Base-by-base conservation (phyloP, 164 flowering plant species). In the Piper longum region DNA sequence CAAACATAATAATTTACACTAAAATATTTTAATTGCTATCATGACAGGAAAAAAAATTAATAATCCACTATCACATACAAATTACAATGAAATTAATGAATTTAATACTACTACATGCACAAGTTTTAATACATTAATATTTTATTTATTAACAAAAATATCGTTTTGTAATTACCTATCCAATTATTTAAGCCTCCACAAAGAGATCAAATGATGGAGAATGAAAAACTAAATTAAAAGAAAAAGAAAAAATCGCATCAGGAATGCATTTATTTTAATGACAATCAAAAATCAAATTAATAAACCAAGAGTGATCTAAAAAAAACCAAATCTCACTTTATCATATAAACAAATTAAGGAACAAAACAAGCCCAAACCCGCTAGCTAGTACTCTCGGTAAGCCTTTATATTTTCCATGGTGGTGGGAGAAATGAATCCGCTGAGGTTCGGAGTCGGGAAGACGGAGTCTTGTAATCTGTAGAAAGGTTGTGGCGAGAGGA, bases 391-490 rank as follows among this genome's bases (percentile, higher is more conserved):
- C 4, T 74, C 75, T 6, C 68, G 76, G 5, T 69, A 61, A 4
- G 69, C 73, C 60, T 72, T 72, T 39, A 78, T 61, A 60, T 69
- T 61, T 48, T 78, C 76, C 44, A 69, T 60, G 5, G 69, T 8
- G 6, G 77, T 70, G 41, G 79, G 76, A 0, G 81, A 75, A 14
- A 73, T 60, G 1, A 64, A 59, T 45, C 40, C 65, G 4, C 67
- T 66, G 63, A 69, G 56, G 19, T 45, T 71, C 8, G 78, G 69
- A 7, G 76, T 66, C 16, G 59, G 19, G 57, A 63, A 63, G 7
- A 66, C 48, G 13, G 70, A 19, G 68, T 76, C 78, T 7, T 74
- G 60, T n/a, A 52, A 72, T 69, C 76, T 77, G 17, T 64, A 69
- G 16, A 72, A 45, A 8, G 70, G 69, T 55, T 56, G 67, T 1